These are phyloP conservation scores for Helichrysum umbraculigerum DNA, from an alignment of 129 eudicot genomes.

Conservation along the genomic window DNA sequence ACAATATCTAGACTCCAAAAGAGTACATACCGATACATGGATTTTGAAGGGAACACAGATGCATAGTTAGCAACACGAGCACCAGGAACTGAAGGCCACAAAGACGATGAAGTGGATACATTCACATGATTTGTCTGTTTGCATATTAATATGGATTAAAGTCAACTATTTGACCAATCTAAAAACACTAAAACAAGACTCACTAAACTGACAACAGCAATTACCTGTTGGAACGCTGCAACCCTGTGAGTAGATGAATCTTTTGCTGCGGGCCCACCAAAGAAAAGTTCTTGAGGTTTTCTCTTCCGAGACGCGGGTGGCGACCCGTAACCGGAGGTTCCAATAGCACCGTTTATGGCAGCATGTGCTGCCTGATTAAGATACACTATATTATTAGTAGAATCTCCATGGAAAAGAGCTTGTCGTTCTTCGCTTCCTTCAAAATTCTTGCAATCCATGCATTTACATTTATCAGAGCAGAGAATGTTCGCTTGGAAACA, in stretches of 20 bases:
- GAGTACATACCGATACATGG: conserved; percentile 55
- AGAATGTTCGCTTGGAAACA: conserved; percentile 81
- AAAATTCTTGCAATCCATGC: conserved; percentile 87
- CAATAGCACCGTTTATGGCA: conserved; percentile 63
- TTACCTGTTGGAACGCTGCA: conserved; percentile 45
- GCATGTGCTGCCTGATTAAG: conserved; percentile 71
- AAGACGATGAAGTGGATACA: conserved; percentile 52
- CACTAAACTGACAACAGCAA: not conserved
- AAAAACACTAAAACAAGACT: not conserved
- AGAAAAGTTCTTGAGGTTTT: conserved; percentile 36
- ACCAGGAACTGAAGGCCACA: conserved; percentile 51
- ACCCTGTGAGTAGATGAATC: conserved; percentile 25
- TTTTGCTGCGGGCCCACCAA: conserved; percentile 40
- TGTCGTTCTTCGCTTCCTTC: conserved; percentile 83
- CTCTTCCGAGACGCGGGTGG: conserved; percentile 49
- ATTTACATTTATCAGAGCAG: conserved; percentile 91
- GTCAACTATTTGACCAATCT: conserved; percentile 20
- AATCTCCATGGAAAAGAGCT: conserved; percentile 51
- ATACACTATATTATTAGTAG: conserved; percentile 31
- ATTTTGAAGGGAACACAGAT: conserved; percentile 62
- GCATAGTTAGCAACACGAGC: conserved; percentile 47
- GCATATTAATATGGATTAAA: conserved; percentile 3
- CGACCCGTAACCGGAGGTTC: conserved; percentile 48
- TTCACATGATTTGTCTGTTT: conserved; percentile 53
- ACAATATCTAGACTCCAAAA: not conserved